phyloP scores from a whole-genome alignment of 208 protist genomes.

The Strigomonas culicis region DNA sequence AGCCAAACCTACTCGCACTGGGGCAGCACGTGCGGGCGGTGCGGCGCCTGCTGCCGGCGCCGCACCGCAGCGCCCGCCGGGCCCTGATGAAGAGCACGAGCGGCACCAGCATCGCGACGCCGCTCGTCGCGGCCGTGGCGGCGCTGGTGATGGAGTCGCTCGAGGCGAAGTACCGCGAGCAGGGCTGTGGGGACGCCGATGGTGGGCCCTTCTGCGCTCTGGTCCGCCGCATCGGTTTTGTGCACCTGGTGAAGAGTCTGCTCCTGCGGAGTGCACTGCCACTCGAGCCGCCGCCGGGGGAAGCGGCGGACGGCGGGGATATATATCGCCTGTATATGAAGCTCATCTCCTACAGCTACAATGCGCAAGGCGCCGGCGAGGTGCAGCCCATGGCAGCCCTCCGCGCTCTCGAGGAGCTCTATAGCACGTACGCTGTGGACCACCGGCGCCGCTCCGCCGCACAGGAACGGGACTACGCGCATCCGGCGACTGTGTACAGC shows the following conservation, averaged over 20 bases:
- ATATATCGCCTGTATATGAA: constrained; percentile 19
- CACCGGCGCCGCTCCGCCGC: too few species aligned
- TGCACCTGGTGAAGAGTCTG: background rate
- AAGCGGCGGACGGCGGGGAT: too few species aligned
- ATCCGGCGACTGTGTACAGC: background rate
- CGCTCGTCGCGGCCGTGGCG: constrained; percentile 93
- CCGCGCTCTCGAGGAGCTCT: constrained; percentile 9
- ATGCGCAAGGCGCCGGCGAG: constrained; percentile 59
- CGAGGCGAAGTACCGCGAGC: constrained; percentile 10
- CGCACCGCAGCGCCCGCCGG: too few species aligned
- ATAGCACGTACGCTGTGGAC: background rate
- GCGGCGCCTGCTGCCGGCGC: constrained; percentile 16
- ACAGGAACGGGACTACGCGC: too few species aligned
- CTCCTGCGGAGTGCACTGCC: background rate
- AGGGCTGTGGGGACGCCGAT: background rate
- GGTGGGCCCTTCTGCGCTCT: background rate
- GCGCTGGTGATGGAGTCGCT: constrained; percentile 76
- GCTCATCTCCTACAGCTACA: constrained; percentile 39
- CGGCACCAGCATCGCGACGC: constrained; percentile 94
- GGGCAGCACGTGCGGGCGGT: constrained; percentile 48
- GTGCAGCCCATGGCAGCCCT: constrained; percentile 40
- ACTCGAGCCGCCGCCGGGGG: background rate
- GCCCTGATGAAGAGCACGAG: constrained; percentile 29
- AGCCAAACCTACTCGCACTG: constrained; percentile 95
- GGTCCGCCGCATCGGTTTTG: background rate